Base-by-base conservation (phyloP, 1,284 basidiomycete genomes). In the Ganoderma sinense region DNA sequence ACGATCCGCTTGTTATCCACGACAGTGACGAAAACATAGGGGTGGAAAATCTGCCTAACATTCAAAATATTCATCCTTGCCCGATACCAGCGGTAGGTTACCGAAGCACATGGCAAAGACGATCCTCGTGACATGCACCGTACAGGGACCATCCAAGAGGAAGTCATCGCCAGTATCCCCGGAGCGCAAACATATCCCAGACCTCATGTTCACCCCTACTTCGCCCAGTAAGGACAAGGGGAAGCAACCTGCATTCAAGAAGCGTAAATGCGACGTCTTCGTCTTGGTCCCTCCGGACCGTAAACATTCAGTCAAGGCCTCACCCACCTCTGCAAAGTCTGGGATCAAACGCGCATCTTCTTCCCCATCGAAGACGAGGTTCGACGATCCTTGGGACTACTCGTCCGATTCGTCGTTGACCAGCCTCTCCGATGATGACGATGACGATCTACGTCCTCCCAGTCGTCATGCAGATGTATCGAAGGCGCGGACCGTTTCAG, bases 381-480 rank as follows among this genome's bases (percentile, higher is more conserved):
- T 59, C 33, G 20, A 59, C 4, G 56, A 39, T 11, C 56, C n/a
- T 10, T 39, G 33, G 56, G 56, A 39, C 8, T 8, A 13, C 20
- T 59, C 56, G 4, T 59, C 56, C 7, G 56, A 59, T 18, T 59
- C 56, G 13, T 59, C 56, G n/a, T 39, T 59, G 20, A 59, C 56
- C 4, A 59, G 56, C 13, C 56, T 59, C 33, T 59, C 56, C 11
- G 16, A 29, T 18, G n/a, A 59, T 8, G 33, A 39, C n/a, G 48
- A 51, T 13, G 56, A 59, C 31, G 53, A 56, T 20, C 29, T 23
- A 23, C 16, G 10, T 33, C 55, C 55, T 20, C 16, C 51, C 13
- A 53, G 51, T 16, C 26, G 3, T 16, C 31, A 14, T 56, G 16
- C 55, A 8, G 14, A 13, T 29, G 1, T 16, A 23, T 33, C 31